Evolutionary conservation across 768 basidiomycete species (phyloP), one percentile per base, ranked within the genome.

Genomic region (Lepiota venenata): DNA sequence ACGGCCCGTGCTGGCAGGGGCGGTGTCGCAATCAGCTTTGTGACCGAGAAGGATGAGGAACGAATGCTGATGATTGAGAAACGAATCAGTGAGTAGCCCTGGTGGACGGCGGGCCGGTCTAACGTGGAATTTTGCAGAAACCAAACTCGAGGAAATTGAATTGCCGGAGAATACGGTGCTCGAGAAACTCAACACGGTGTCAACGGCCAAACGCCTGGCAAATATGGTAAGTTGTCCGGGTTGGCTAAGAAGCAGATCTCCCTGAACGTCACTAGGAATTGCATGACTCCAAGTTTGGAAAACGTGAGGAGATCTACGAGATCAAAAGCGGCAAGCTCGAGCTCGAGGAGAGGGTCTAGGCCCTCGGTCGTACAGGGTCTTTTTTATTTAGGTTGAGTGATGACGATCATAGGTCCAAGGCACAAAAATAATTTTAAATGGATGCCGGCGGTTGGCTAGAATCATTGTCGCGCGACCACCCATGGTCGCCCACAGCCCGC

Each of bases 41-140:
- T 98, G 49, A 97, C 96, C 2, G 96, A 98, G 71, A 76, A 81
- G 41, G 97, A 98, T 66, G 92, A 95, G 63, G 86, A 92, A 50
- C 76, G 87, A 44, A 83, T 99, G 38, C 60, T 91, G 61, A 79
- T 71, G 56, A 88, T 99, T 52, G 97, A 99, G 70, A 78, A 81
- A 35, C 83, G 92, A 15, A 94, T 98, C 56, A 80, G 93, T 94
- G 65, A 69, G 87, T 76, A 45, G 27, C 12, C 12, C 8, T 22
- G 52, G 20, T 16, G 18, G 32, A 11, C 4, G 8, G 32, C 21
- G n/a, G n/a, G n/a, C 48, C 41, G 27, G 51, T 25, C 12, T 46
- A 38, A 16, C 29, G 25, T 27, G 2, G 37, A 22, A n/a, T 2
- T 5, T 5, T 4, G 8, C 66, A 91, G 93, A 85, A n/a, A 87